phyloP scores from a whole-genome alignment of 495 filamentous ascomycete genomes.

The Cryomyces minteri region DNA sequence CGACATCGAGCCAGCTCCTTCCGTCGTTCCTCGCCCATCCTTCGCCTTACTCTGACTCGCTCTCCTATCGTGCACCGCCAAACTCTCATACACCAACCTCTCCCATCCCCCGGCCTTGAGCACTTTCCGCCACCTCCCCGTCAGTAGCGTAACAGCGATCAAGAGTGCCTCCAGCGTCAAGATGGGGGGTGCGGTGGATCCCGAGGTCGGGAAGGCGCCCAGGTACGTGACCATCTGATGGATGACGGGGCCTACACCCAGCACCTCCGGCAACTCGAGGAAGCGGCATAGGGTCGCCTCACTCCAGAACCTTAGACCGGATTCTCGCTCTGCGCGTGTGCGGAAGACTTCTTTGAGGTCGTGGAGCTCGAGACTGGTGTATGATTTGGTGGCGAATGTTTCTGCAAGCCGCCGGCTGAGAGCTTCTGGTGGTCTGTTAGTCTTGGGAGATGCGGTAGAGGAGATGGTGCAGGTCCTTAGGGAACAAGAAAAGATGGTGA shows the following conservation, averaged over 20 bases:
- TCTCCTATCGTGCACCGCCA: constrained; percentile 50
- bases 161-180: constrained; percentile 72
- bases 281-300: constrained; percentile 75
- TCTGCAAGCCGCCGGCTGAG: constrained; percentile 32
- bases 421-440: neutral
- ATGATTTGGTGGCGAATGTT: constrained; percentile 71
- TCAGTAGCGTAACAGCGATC: constrained; percentile 73
- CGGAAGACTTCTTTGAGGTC: constrained; percentile 85
- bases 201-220: constrained; percentile 67
- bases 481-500: no score
- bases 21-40: constrained; percentile 6
- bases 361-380: constrained; percentile 68
- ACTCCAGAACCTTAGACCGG: constrained; percentile 63
- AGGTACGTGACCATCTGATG: constrained; percentile 75
- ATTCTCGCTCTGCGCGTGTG: constrained; percentile 53
- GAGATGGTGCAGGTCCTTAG: no score
- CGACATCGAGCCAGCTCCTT: constrained; percentile 18
- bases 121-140: constrained; percentile 61
- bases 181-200: constrained; percentile 63
- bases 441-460: no score
- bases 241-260: constrained; percentile 57
- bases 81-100: constrained; percentile 62
- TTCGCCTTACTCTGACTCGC: constrained; percentile 4
- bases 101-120: constrained; percentile 47
- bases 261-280: constrained; percentile 62